These are phyloP conservation scores for Termitomyces sp. DNA, from an alignment of 768 basidiomycete genomes.

Conservation along the genomic window DNA sequence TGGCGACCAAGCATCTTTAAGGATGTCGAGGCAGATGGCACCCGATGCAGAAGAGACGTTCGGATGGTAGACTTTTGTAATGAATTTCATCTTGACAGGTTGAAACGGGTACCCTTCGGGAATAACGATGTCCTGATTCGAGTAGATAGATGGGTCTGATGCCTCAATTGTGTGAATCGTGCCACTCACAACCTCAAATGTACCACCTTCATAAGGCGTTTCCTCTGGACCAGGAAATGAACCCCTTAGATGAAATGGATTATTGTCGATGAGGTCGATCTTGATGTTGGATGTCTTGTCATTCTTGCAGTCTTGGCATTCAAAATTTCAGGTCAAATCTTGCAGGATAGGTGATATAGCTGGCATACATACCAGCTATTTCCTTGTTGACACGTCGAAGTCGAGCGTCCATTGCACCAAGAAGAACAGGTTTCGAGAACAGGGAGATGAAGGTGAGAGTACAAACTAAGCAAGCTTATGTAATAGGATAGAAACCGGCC, in stretches of 20 bases:
- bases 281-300: conserved; percentile 86
- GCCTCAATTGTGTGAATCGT: conserved; percentile 5
- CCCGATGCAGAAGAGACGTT: conserved; percentile 94
- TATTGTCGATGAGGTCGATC: conserved; percentile 86
- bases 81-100: conserved; percentile 98
- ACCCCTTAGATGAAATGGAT: conserved; percentile 88
- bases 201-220: conserved; percentile 91
- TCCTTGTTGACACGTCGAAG: conserved; percentile 92
- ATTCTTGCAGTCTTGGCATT: conserved; percentile 82
- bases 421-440: background rate
- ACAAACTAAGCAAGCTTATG: conserved; percentile 2
- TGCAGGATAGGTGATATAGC: background rate
- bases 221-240: conserved; percentile 89
- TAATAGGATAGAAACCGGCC: background rate
- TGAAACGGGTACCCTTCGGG: conserved; percentile 91
- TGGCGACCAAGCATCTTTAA: conserved; percentile 90
- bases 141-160: background rate
- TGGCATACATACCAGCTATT: conserved; percentile 62
- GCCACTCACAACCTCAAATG: conserved; percentile 81
- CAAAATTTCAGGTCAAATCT: background rate
- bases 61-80: conserved; percentile 95
- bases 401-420: conserved; percentile 71
- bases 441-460: background rate
- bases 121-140: conserved; percentile 79
- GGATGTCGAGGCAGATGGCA: conserved; percentile 90